phyloP scores from a whole-genome alignment of 169 alveolate genomes.

The Plasmodium gonderi region DNA sequence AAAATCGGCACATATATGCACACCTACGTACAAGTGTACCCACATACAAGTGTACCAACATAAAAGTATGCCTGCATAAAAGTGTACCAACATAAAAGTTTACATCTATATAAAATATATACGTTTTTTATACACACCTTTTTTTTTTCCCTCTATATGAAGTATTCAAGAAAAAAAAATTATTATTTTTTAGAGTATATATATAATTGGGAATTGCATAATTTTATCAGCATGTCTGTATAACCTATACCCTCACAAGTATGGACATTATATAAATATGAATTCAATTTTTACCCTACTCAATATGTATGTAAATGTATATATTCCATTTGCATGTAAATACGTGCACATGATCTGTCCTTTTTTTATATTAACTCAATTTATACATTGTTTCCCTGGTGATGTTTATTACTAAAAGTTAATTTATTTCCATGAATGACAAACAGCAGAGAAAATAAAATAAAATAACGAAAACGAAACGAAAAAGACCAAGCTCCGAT shows the following conservation, averaged over 20 bases:
- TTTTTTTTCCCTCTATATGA: too few species aligned
- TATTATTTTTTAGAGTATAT: too few species aligned
- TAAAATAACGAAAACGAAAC: neutral
- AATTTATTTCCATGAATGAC: neutral
- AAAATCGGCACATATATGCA: neutral
- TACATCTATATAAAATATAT: too few species aligned
- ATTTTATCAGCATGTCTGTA: too few species aligned
- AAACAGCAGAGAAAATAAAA: neutral
- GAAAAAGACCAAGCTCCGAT: neutral
- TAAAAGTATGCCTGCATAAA: neutral
- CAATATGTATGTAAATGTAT: neutral
- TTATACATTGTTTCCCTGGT: neutral
- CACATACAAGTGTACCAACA: neutral
- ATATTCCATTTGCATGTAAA: neutral
- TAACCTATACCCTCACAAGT: too few species aligned
- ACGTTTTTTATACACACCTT: too few species aligned
- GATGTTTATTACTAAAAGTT: neutral
- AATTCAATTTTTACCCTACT: neutral
- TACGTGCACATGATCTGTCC: neutral
- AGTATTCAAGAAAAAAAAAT: too few species aligned
- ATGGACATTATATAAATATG: too few species aligned
- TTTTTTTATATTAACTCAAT: neutral
- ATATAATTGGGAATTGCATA: too few species aligned
- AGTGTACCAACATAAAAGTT: neutral
- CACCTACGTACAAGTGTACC: neutral